phyloP scores from a whole-genome alignment of 768 basidiomycete genomes.

The Suillus plorans region DNA sequence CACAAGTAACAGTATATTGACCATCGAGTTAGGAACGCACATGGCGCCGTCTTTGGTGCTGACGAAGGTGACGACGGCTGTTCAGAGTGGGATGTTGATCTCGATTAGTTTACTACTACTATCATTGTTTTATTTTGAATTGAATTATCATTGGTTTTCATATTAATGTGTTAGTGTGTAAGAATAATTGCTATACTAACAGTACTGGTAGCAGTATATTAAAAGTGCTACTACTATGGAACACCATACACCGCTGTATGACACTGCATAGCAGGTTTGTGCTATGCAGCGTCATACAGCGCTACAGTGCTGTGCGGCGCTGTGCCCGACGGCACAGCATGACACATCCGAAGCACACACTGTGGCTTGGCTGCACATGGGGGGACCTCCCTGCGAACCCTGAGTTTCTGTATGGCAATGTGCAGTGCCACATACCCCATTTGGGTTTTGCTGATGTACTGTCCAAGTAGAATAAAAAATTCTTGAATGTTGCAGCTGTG shows the following conservation, averaged over 20 bases:
- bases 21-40: neutral
- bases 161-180: neutral
- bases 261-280: neutral
- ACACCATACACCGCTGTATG: neutral
- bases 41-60: neutral
- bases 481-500: no score
- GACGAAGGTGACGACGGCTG: neutral
- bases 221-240: neutral
- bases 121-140: neutral
- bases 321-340: neutral
- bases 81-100: neutral
- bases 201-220: neutral
- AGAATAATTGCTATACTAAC: neutral
- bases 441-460: neutral
- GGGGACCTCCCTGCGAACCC: neutral
- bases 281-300: neutral
- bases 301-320: neutral
- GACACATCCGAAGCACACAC: neutral
- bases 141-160: neutral
- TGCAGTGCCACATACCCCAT: neutral
- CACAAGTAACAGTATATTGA: neutral
- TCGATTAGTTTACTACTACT: neutral
- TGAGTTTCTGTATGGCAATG: neutral
- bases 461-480: no score
- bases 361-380: neutral